Percentiles rank a stretch among this genome's conserved stretches.
Conservation (phyloP, 805 yeast genomes). For the Clavispora vitiphila region DNA sequence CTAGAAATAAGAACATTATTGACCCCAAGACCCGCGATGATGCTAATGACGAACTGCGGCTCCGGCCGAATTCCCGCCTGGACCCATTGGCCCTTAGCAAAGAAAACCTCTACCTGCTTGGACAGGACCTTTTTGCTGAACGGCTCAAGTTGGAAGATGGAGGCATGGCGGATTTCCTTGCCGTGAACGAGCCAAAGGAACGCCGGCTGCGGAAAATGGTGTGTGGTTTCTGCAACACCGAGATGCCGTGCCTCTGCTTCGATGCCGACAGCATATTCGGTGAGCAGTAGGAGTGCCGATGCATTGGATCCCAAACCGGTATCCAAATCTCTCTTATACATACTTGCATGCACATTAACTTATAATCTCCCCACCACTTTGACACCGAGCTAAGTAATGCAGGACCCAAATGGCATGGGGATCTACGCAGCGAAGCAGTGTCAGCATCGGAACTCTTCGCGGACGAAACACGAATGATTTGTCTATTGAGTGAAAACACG, state of each 20-base stretch:
- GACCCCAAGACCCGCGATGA: no score
- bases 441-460: no score
- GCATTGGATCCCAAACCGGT: neutral
- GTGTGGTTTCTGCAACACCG: conserved; percentile 36
- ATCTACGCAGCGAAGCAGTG: no score
- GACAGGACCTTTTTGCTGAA: neutral
- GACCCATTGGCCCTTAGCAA: neutral
- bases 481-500: no score
- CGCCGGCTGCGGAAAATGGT: conserved; percentile 7
- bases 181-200: neutral
- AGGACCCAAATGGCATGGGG: no score
- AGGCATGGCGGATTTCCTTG: neutral
- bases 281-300: conserved; percentile 1
- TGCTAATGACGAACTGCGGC: neutral
- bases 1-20: no score
- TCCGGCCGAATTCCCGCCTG: neutral
- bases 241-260: conserved; percentile 38
- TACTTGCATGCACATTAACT: no score
- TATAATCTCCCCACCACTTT: no score
- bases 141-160: conserved; percentile 1
- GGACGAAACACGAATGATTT: no score
- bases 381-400: no score
- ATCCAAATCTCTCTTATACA: no score
- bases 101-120: neutral
- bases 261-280: conserved; percentile 28